phyloP scores from a whole-genome alignment of 495 filamentous ascomycete species.

The Hypoxylon intermedium region DNA sequence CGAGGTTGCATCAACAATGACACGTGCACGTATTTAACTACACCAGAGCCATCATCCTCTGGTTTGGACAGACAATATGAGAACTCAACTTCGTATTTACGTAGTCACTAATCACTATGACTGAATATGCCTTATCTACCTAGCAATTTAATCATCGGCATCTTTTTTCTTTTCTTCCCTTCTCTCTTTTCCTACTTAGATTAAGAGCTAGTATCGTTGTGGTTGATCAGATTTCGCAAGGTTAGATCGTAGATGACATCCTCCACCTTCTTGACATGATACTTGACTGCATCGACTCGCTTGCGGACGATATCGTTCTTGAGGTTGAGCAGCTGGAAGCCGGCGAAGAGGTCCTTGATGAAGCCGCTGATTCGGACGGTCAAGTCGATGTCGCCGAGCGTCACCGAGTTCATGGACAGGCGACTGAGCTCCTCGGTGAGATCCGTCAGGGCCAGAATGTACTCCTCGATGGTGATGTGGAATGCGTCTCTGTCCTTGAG shows the following conservation, averaged over 20 bases:
- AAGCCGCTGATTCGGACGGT: slow-evolving; percentile 88
- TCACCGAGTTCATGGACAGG: slow-evolving; percentile 95
- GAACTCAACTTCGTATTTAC: not conserved
- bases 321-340: slow-evolving; percentile 94
- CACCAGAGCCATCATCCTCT: no score
- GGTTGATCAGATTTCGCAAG: slow-evolving; percentile 80
- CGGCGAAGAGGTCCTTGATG: slow-evolving; percentile 92
- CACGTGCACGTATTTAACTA: no score
- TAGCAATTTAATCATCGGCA: not conserved
- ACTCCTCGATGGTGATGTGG: slow-evolving; percentile 96
- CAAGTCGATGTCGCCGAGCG: slow-evolving; percentile 82
- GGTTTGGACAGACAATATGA: not conserved
- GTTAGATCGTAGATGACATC: slow-evolving; percentile 96
- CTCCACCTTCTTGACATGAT: slow-evolving; percentile 96
- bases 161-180: no score
- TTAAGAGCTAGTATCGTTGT: slow-evolving; percentile 23
- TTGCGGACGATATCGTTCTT: slow-evolving; percentile 93
- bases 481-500: slow-evolving; percentile 89
- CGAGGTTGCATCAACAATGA: no score
- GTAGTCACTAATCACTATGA: not conserved
- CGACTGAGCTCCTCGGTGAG: slow-evolving; percentile 91
- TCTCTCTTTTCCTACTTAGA: not conserved
- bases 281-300: slow-evolving; percentile 93
- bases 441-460: slow-evolving; percentile 82
- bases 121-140: not conserved